A percentile compares a stretch with the other conserved stretches of the same genome.
These are phyloP conservation scores for Trypanosoma congolense DNA, from an alignment of 208 protist species.

Conservation along the genomic window DNA sequence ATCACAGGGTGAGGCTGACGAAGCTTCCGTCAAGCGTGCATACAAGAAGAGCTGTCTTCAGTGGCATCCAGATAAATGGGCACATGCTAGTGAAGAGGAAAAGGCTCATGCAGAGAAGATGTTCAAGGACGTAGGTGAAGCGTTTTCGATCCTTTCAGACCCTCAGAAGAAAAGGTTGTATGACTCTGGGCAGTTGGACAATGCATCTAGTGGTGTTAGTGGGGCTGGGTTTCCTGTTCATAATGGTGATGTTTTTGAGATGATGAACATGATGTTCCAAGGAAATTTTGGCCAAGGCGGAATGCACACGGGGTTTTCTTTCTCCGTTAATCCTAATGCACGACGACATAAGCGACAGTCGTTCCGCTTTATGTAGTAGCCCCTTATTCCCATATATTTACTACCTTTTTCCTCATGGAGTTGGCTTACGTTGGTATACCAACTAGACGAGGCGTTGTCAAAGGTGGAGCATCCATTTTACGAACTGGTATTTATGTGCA, in stretches of 20 bases:
- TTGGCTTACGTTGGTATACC: too few species aligned
- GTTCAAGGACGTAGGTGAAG: slow-evolving; percentile 52
- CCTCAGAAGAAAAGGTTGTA: slow-evolving; percentile 87
- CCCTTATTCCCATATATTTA: slow-evolving; percentile 19
- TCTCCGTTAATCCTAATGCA: slow-evolving; percentile 15
- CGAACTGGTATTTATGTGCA: too few species aligned
- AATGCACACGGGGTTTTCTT: slow-evolving; percentile 18
- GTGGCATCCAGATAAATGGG: slow-evolving; percentile 65
- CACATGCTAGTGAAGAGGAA: slow-evolving; percentile 31
- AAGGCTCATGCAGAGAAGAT: slow-evolving; percentile 34
- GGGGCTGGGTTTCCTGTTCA: slow-evolving; percentile 11
- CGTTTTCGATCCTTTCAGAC: slow-evolving; percentile 82
- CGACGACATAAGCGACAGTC: slow-evolving; percentile 16
- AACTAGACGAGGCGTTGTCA: too few species aligned
- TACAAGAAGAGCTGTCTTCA: slow-evolving; percentile 35
- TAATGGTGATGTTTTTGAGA: slow-evolving; percentile 38
- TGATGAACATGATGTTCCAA: slow-evolving; percentile 69
- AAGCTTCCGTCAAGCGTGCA: slow-evolving; percentile 42
- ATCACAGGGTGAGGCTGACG: slow-evolving; percentile 27
- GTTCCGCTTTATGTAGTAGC: slow-evolving; percentile 24
- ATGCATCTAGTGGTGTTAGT: slow-evolving; percentile 63
- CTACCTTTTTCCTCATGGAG: too few species aligned
- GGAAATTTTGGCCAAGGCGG: slow-evolving; percentile 23
- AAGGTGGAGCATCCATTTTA: too few species aligned
- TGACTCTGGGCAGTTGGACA: slow-evolving; percentile 85